Conservation (phyloP, 148 eudicot species). For the Agrostemma githago region DNA sequence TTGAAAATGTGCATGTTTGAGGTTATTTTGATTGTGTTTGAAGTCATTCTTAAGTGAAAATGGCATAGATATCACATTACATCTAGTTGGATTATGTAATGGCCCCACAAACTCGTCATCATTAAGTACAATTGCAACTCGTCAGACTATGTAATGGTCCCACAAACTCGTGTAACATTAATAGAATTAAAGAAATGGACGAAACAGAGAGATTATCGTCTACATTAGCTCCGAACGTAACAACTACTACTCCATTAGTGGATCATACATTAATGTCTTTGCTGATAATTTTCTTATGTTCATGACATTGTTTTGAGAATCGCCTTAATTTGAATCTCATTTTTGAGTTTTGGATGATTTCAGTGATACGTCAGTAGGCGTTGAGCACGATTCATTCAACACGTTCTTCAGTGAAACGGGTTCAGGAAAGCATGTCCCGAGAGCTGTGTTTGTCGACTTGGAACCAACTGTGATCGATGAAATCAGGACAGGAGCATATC, state of each 20-base stretch:
- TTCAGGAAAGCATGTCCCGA: conserved; percentile 36
- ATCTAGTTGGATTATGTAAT: no score
- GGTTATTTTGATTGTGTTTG: not conserved
- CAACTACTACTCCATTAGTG: not conserved
- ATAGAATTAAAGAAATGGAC: not conserved
- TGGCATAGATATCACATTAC: not conserved
- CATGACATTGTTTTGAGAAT: not conserved
- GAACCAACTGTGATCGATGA: conserved; percentile 43
- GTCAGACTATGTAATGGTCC: not conserved
- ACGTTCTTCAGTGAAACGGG: conserved; percentile 39
- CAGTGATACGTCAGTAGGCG: conserved; percentile 32
- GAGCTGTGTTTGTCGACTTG: conserved; percentile 36
- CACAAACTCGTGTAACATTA: not conserved
- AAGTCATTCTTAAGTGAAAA: not conserved
- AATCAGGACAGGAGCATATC: conserved; percentile 32
- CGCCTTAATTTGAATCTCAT: not conserved
- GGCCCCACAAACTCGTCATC: no score
- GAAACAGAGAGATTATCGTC: no score
- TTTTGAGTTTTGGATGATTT: not conserved
- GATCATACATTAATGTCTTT: not conserved
- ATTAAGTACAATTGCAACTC: no score
- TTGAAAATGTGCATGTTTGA: not conserved
- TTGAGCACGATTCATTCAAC: conserved; percentile 36
- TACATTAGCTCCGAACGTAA: not conserved
- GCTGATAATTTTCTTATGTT: not conserved